Evolutionary conservation across 2,329 filamentous ascomycete genomes (phyloP).

Genomic region (Calonectria pteridis): DNA sequence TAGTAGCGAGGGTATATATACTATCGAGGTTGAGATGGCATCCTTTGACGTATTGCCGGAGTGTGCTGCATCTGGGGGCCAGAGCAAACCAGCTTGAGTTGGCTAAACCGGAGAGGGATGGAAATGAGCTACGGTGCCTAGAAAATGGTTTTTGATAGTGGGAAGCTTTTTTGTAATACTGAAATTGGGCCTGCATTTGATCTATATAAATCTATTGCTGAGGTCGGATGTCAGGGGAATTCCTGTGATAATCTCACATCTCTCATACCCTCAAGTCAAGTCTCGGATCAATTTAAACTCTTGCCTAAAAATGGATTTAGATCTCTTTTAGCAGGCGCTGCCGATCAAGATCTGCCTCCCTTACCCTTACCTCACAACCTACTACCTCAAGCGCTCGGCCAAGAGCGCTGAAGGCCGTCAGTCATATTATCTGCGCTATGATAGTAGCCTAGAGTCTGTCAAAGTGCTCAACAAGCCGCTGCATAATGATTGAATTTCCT

Average conservation of each 20-base stretch:
- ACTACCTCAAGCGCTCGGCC: slow-evolving; percentile 36
- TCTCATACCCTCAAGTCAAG: not conserved
- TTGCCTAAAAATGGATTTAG: slow-evolving; percentile 32
- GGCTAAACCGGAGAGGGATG: not conserved
- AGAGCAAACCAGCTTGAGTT: not conserved
- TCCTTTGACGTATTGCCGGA: slow-evolving; percentile 9
- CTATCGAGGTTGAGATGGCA: not conserved
- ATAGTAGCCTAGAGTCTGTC: slow-evolving; percentile 30
- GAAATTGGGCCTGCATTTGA: not conserved
- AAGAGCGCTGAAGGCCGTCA: slow-evolving; percentile 28
- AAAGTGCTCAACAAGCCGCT: slow-evolving; percentile 36
- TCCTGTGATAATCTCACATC: not conserved
- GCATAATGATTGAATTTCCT: slow-evolving; percentile 36
- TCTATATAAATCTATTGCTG: slow-evolving; percentile 7
- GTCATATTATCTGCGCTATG: slow-evolving; percentile 39
- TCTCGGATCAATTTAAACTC: not conserved
- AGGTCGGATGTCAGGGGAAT: not conserved
- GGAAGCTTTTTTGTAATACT: not conserved
- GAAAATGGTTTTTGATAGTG: not conserved
- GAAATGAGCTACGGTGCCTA: not conserved
- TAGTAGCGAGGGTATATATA: not conserved
- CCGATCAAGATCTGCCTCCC: slow-evolving; percentile 59
- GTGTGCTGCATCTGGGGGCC: not conserved
- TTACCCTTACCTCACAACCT: slow-evolving; percentile 41
- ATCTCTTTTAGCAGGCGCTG: slow-evolving; percentile 36